These are phyloP conservation scores for Euphorbia schlechtendalii DNA, from an alignment of 441 rosid species.

Conservation along the genomic window DNA sequence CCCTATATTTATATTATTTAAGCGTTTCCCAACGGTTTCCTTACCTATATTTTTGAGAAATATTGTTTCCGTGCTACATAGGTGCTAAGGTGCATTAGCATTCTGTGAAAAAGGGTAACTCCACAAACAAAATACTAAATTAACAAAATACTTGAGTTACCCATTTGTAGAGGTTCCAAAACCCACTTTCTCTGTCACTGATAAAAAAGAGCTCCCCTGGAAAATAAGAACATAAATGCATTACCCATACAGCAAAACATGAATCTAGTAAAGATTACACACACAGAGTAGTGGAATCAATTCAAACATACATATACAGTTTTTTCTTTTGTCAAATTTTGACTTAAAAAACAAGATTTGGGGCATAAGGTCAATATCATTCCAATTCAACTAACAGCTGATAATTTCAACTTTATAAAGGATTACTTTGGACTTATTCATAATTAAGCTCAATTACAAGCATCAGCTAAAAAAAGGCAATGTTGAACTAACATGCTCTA, in stretches of 20 bases:
- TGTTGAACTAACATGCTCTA: not conserved
- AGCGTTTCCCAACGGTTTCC: too few relatives aligned
- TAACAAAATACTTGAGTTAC: conserved; percentile 29
- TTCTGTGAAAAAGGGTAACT: not conserved
- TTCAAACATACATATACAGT: too few relatives aligned
- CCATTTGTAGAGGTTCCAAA: conserved; percentile 93
- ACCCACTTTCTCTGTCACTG: conserved; percentile 70
- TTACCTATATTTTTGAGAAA: too few relatives aligned
- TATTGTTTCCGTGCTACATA: not conserved
- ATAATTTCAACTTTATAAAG: not conserved
- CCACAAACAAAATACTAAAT: not conserved
- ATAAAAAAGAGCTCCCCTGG: conserved; percentile 89
- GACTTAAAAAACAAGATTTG: not conserved
- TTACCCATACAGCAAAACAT: conserved; percentile 7
- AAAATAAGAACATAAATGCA: conserved; percentile 17
- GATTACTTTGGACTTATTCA: not conserved
- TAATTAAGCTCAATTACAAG: not conserved
- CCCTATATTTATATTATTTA: too few relatives aligned
- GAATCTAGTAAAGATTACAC: conserved; percentile 8
- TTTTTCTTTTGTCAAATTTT: not conserved
- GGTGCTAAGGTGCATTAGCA: not conserved
- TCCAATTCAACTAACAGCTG: not conserved
- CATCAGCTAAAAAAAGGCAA: not conserved
- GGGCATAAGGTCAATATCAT: not conserved
- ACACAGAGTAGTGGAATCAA: too few relatives aligned